Conservation (phyloP, 176 grass and related monocot species). For the Poa annua region DNA sequence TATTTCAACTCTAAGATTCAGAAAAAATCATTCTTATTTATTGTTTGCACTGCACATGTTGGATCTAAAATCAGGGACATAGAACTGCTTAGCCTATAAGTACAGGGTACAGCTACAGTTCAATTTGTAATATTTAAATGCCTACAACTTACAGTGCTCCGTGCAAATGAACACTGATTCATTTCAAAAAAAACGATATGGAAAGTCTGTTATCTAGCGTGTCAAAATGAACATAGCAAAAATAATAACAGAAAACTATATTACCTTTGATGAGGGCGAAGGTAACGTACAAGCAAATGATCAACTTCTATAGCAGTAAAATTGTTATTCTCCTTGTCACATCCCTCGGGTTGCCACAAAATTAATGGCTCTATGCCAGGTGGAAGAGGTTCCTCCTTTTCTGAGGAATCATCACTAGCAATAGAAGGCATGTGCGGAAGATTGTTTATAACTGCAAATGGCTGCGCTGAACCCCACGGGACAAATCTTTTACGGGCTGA, state of each 20-base stretch:
- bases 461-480: constrained; percentile 68
- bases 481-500: constrained; percentile 88
- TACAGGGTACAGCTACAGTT: neutral
- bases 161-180: neutral
- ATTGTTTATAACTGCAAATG: constrained; percentile 58
- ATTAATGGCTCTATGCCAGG: constrained; percentile 90
- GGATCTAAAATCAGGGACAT: neutral
- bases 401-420: constrained; percentile 50
- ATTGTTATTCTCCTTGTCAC: constrained; percentile 66
- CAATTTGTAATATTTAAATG: neutral
- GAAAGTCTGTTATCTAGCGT: neutral
- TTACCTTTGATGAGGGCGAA: constrained; percentile 95
- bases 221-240: constrained; percentile 9
- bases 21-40: neutral
- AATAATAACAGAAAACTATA: constrained; percentile 35
- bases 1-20: constrained; percentile 30
- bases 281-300: constrained; percentile 76
- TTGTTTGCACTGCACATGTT: neutral
- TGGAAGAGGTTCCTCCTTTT: constrained; percentile 74
- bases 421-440: constrained; percentile 46
- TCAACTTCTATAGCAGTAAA: constrained; percentile 69
- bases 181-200: neutral
- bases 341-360: constrained; percentile 73
- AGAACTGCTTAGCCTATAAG: neutral
- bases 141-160: constrained; percentile 1